These are phyloP conservation scores for Trichothecium sympodiale DNA, from an alignment of 2,329 filamentous ascomycete species.

Conservation along the genomic window DNA sequence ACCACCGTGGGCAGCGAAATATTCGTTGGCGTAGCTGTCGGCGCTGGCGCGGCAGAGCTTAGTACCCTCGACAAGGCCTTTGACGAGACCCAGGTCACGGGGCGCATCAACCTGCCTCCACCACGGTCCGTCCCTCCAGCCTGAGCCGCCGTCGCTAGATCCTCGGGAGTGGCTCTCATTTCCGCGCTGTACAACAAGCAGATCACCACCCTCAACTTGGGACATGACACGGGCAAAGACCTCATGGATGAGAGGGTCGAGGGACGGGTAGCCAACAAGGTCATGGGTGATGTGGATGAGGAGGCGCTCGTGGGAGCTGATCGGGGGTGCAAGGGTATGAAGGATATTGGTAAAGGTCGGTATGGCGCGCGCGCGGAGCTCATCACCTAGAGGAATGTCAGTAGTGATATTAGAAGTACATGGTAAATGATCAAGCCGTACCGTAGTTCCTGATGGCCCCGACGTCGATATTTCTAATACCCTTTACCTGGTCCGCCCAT, in stretches of 20 bases:
- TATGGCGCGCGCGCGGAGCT: conserved; percentile 73
- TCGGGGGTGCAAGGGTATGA: conserved; percentile 89
- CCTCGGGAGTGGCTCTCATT: conserved; percentile 67
- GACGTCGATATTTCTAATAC: conserved; percentile 51
- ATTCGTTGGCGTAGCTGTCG: conserved; percentile 78
- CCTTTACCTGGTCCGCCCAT: conserved; percentile 89
- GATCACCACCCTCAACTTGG: conserved; percentile 94
- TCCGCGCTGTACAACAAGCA: conserved; percentile 88
- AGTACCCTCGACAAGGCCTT: conserved; percentile 73
- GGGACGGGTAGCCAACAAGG: conserved; percentile 82
- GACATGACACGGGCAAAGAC: conserved; percentile 95
- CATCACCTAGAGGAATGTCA: conserved; percentile 54
- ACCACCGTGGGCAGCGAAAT: conserved; percentile 68
- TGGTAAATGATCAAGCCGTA: conserved; percentile 10
- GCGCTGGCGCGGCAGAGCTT: conserved; percentile 85
- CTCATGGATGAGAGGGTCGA: conserved; percentile 83
- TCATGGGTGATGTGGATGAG: conserved; percentile 98
- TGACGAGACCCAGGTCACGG: conserved; percentile 69
- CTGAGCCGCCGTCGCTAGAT: conserved; percentile 46
- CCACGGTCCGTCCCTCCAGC: conserved; percentile 94
- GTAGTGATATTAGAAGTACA: not conserved
- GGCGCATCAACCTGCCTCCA: conserved; percentile 65
- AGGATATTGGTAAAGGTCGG: conserved; percentile 93
- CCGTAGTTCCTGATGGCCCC: conserved; percentile 50
- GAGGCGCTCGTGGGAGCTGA: conserved; percentile 91